Evolutionary conservation across 176 grass and related monocot species (phyloP), one percentile per base, ranked within the genome.

Genomic region (Poa annua): DNA sequence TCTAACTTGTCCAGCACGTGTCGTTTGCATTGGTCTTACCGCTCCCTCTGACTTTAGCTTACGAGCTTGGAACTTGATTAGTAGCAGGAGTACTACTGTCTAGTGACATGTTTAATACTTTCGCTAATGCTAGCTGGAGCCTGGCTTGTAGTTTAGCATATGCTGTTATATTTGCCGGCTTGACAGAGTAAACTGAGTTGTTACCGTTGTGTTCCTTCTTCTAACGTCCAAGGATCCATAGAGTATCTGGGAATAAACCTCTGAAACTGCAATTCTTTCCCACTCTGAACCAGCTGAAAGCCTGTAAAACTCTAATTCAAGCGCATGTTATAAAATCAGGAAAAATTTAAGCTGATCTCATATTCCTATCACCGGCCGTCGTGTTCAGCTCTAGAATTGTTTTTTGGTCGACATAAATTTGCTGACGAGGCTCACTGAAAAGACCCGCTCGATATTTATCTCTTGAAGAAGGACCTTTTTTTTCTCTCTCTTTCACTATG

Each of bases 1-100:
- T 83, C 39, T 13, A 52, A 24, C 88, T 75, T 86, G 59, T 75
- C 68, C 75, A 84, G 39, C 84, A 90, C 80, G 84, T 83, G 88
- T 86, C 57, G 74, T 71, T 69, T 86, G 80, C 80, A 75, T 86
- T 60, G 75, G 86, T 51, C 69, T 83, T 24, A 80, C 82, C 88
- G 74, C 73, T 73, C 55, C 48, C 79, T 53, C 71, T 78, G 66
- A 66, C 47, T 86, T 77, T 76, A 20, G 7, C 55, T 26, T 67
- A 54, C n/a, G 36, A 61, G 5, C 33, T 35, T 71, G 72, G 72
- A 12, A 65, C 54, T 49, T 60, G 20, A 36, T 74, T 34, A 65
- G 36, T 16, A 26, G 47, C 2, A 48, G 47, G 29, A 29, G 29
- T 29, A 29, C 29, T 14, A 48, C 24, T 29, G 8, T 22, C 54